These are phyloP conservation scores for Rutidosis leptorrhynchoides DNA, from an alignment of 129 eudicot species.

Conservation along the genomic window DNA sequence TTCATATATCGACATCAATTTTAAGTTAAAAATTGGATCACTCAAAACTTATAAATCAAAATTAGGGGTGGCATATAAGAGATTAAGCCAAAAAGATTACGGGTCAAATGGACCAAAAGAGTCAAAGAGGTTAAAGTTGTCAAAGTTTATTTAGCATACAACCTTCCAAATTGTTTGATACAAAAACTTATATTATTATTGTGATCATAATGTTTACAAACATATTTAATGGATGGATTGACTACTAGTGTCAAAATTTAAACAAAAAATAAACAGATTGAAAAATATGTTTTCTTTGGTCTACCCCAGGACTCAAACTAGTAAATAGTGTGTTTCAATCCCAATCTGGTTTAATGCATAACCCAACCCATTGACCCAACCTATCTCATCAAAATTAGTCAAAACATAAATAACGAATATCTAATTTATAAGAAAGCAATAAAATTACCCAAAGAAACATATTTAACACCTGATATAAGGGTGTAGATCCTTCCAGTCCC, in stretches of 20 bases:
- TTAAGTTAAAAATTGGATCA: not conserved
- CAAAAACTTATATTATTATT: not conserved
- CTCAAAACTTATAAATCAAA: not conserved
- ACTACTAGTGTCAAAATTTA: not conserved
- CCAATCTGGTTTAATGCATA: not conserved
- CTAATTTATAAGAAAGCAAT: conserved; percentile 4
- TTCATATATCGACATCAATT: not conserved
- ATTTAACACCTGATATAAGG: conserved; percentile 74
- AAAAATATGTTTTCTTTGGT: not conserved
- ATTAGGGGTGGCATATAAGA: not conserved
- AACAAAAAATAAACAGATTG: not conserved
- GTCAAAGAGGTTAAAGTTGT: not conserved
- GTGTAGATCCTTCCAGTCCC: conserved; percentile 96
- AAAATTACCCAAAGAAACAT: conserved; percentile 5
- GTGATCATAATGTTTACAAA: not conserved
- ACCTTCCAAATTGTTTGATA: not conserved
- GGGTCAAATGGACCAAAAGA: not conserved
- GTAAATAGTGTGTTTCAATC: not conserved
- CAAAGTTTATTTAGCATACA: not conserved
- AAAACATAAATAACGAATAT: not conserved
- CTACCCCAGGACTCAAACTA: not conserved
- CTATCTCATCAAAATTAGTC: not conserved
- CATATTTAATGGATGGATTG: not conserved
- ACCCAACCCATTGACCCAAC: not conserved
- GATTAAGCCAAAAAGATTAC: not conserved